These are phyloP conservation scores for Aegilops longissima DNA, from an alignment of 176 grass and related monocot species.

Conservation along the genomic window DNA sequence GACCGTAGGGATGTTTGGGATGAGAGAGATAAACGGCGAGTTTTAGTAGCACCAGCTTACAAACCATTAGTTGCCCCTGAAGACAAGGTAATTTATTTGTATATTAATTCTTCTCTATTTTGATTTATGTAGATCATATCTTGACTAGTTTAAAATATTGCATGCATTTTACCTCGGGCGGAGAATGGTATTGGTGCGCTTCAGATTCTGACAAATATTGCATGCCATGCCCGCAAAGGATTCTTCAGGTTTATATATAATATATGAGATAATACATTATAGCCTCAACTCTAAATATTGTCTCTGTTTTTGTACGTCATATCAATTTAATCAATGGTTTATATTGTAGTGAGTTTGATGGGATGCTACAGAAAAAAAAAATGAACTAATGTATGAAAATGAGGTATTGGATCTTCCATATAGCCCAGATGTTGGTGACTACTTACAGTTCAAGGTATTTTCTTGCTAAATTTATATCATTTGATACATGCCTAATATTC, in stretches of 20 bases:
- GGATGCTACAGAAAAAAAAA: not conserved
- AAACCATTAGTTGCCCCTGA: conserved; percentile 52
- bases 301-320: not conserved
- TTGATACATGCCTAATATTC: not conserved
- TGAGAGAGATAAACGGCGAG: conserved; percentile 59
- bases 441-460: not conserved
- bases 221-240: not conserved
- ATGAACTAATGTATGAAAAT: conserved; percentile 2
- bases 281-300: not conserved
- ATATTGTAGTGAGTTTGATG: not conserved
- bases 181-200: not conserved
- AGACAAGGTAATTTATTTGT: too few species aligned
- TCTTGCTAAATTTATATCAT: not conserved
- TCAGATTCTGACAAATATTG: not conserved
- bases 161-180: not conserved
- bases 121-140: too few species aligned
- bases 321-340: not conserved
- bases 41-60: conserved; percentile 54
- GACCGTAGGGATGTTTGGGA: conserved; percentile 56
- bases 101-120: too few species aligned
- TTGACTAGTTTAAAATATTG: not conserved
- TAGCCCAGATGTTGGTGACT: not conserved
- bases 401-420: not conserved
- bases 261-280: not conserved
- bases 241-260: conserved; percentile 1